phyloP scores from a whole-genome alignment of 345 rosid species.

The Rhizophora apiculata region DNA sequence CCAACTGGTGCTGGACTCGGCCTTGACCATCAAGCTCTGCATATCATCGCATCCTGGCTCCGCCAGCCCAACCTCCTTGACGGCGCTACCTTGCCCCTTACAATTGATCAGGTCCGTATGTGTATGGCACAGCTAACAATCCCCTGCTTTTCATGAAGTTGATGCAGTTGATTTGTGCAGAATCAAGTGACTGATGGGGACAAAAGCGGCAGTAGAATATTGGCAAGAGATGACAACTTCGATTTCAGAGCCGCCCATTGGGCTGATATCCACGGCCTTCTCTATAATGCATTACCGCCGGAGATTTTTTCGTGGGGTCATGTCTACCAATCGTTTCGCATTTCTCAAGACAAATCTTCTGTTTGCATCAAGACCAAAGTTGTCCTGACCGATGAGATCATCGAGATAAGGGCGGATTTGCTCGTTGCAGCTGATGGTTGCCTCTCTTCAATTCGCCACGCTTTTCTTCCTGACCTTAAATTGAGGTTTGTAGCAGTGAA shows the following conservation, averaged over 20 bases:
- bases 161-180: constrained; percentile 28
- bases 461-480: constrained; percentile 54
- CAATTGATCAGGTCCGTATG: constrained; percentile 46
- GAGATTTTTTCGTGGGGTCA: constrained; percentile 65
- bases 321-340: constrained; percentile 45
- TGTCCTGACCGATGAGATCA: constrained; percentile 36
- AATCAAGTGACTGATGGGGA: constrained; percentile 49
- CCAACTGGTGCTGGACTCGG: constrained; percentile 81
- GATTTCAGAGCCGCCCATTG: constrained; percentile 78
- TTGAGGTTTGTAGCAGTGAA: constrained; percentile 47
- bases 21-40: constrained; percentile 48
- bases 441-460: constrained; percentile 57
- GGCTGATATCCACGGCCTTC: constrained; percentile 66
- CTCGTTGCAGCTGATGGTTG: constrained; percentile 87
- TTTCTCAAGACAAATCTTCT: constrained; percentile 38
- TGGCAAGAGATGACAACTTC: constrained; percentile 65
- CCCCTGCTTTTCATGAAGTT: not conserved
- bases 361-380: constrained; percentile 51
- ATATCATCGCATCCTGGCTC: constrained; percentile 61
- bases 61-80: constrained; percentile 41
- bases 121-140: not conserved
- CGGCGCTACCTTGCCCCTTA: constrained; percentile 48
- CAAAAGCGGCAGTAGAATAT: constrained; percentile 28
- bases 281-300: constrained; percentile 43
- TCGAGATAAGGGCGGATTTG: constrained; percentile 56